Evolutionary conservation across 1,284 basidiomycete species (phyloP), one percentile per base, ranked within the genome.

Genomic region (Blastosporella zonata): DNA sequence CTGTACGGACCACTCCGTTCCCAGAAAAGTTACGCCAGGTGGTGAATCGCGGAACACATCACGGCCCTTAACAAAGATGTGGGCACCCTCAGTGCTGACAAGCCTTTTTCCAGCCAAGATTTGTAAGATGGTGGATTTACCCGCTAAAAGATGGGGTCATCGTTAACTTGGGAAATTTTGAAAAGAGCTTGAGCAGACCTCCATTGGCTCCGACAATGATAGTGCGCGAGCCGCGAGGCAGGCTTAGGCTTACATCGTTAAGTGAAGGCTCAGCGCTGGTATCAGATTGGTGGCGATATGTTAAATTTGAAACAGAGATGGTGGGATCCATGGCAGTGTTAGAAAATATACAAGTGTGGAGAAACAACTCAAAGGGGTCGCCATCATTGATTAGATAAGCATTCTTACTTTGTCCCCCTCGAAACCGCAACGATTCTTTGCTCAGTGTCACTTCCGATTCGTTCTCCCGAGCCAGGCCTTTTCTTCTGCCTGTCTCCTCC

Each of bases 91-190:
- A 4, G 68, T 64, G 36, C 69, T 77, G 34, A 92, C 81, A 56
- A 97, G 78, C 15, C 87, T 78, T 68, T 97, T 99, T 4, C 96
- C 96, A 0, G 97, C 96, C 4, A 98, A 77, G 50, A 99, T 88
- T 59, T 97, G 90, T 13, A 99, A 77, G 13, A 99, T 73, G 1
- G 96, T 99, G 21, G 93, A 96, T 68, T 99, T 99, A 18, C 96
- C 96, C 41, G 93, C 92, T 87, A 54, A n/a, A 41, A 42, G 25
- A 22, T 12, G 8, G 46, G 23, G 35, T 50, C 18, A 50, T 49
- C 28, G 31, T 25, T 40, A 20, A 47, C 48, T 29, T 27, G 39
- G 12, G 43, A 31, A 47, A 43, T 12, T 31, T 3, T 31, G 27
- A 48, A 46, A 38, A 38, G 45, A 39, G 35, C 22, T 38, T 50